Conservation (phyloP, 495 filamentous ascomycete species). For the Aspergillus leporis region DNA sequence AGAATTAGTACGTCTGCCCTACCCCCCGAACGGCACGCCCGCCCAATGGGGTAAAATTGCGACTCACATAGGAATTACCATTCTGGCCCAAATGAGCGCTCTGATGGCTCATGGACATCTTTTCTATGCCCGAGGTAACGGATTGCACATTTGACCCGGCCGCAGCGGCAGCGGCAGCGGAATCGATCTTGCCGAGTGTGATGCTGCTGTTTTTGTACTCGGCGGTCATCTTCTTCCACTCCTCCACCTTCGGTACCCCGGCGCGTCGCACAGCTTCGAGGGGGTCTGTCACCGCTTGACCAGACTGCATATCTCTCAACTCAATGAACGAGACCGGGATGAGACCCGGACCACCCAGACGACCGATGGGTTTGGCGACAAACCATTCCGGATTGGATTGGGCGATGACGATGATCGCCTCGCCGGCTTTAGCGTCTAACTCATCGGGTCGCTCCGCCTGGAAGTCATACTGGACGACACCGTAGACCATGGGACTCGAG, state of each 20-base stretch:
- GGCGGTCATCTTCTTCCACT: conserved; percentile 99
- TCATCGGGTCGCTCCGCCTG: conserved; percentile 93
- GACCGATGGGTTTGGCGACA: conserved; percentile 95
- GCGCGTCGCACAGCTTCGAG: conserved; percentile 84
- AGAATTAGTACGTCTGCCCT: conserved; percentile 4
- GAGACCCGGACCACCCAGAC: conserved; percentile 88
- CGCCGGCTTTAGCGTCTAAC: conserved; percentile 89
- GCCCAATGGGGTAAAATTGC: background rate
- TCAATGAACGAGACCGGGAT: conserved; percentile 98
- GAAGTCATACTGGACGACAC: conserved; percentile 96
- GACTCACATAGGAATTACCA: conserved; percentile 50
- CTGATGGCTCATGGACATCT: conserved; percentile 67
- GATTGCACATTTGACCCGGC: conserved; percentile 42
- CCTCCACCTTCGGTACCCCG: conserved; percentile 95
- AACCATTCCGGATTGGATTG: conserved; percentile 99
- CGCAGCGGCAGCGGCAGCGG: conserved; percentile 17
- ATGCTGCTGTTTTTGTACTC: conserved; percentile 99
- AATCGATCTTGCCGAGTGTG: conserved; percentile 86
- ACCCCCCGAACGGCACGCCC: no score
- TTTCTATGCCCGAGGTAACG: conserved; percentile 71
- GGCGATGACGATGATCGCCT: conserved; percentile 96
- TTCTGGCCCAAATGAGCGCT: conserved; percentile 43
- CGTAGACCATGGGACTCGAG: conserved; percentile 87
- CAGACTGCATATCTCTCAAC: conserved; percentile 89
- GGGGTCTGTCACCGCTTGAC: conserved; percentile 77